Conservation (phyloP, 2,329 filamentous ascomycete species). For the Exophiala sideris region DNA sequence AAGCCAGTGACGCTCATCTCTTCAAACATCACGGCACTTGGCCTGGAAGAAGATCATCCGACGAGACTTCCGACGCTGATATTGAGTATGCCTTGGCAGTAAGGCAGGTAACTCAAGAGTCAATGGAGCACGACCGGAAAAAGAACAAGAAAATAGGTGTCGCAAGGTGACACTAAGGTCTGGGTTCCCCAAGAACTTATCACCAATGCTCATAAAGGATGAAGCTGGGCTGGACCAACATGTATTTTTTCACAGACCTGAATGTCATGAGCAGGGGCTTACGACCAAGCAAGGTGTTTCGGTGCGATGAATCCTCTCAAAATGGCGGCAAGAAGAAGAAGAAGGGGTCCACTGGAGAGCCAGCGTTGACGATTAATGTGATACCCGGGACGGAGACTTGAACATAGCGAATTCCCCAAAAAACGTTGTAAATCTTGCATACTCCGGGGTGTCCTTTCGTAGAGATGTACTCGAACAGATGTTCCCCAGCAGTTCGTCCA, state of each 20-base stretch:
- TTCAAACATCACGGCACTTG: conserved; percentile 19
- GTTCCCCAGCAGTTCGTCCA: not conserved
- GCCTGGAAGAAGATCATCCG: conserved; percentile 17
- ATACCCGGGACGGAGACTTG: not conserved
- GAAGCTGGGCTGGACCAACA: not conserved
- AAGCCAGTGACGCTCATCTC: conserved; percentile 22
- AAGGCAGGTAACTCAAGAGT: conserved; percentile 24
- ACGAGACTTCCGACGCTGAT: conserved; percentile 23
- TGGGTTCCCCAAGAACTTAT: not conserved
- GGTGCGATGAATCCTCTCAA: too few relatives aligned
- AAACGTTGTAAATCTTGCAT: too few relatives aligned
- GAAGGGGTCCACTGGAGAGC: not conserved
- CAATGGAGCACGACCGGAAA: conserved; percentile 16
- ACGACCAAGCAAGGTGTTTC: too few relatives aligned
- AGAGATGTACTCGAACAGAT: not conserved
- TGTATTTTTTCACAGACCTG: too few relatives aligned
- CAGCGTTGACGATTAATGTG: conserved; percentile 1
- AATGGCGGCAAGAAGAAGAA: not conserved
- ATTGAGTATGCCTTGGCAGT: conserved; percentile 28
- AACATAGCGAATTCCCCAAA: not conserved
- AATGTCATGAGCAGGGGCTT: too few relatives aligned
- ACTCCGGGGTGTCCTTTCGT: too few relatives aligned
- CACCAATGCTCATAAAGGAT: not conserved
- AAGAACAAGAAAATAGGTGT: conserved; percentile 12
- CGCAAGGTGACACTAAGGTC: conserved; percentile 5